Percentiles rank a stretch among this genome's conserved stretches.
Evolutionary conservation across 495 filamentous ascomycete genomes (phyloP).

Genomic region (Penicillium simplicissimum): DNA sequence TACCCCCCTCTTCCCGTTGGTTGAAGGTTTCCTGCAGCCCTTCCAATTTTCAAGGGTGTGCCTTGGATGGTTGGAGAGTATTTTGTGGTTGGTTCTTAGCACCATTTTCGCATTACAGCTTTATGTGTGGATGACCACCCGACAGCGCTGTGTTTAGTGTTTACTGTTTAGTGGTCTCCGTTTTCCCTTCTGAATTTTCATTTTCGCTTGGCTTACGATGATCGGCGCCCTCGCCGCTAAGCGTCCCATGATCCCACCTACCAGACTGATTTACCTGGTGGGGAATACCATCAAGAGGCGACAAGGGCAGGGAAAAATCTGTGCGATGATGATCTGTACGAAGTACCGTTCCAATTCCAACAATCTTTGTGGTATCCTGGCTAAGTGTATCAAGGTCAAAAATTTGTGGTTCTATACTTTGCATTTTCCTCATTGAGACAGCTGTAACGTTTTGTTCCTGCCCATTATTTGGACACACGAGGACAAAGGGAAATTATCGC

Average conservation of each 20-base stretch:
- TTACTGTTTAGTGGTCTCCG: neutral
- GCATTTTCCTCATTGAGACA: neutral
- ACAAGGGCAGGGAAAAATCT: conserved; percentile 18
- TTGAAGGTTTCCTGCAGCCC: conserved; percentile 11
- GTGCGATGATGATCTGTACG: conserved; percentile 3
- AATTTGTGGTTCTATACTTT: neutral
- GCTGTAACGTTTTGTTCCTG: neutral
- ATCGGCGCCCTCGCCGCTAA: conserved; percentile 30
- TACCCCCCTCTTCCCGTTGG: conserved; percentile 22
- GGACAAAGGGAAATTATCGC: neutral
- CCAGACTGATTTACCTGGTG: conserved; percentile 18
- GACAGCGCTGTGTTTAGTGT: neutral
- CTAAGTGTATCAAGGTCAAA: conserved; percentile 12
- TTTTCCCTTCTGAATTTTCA: conserved; percentile 8
- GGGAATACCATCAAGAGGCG: conserved; percentile 22
- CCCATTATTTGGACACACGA: neutral
- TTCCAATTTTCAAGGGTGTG: conserved; percentile 20
- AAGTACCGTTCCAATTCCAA: neutral
- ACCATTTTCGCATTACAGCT: neutral
- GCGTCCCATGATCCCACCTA: conserved; percentile 22
- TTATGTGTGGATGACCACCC: neutral
- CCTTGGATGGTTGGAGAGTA: neutral
- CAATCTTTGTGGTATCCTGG: conserved; percentile 9
- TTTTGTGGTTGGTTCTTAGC: conserved; percentile 23
- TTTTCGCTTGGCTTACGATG: conserved; percentile 30